Base-by-base conservation (phyloP, 2,329 filamentous ascomycete genomes). In the Microthyrium microscopicum region DNA sequence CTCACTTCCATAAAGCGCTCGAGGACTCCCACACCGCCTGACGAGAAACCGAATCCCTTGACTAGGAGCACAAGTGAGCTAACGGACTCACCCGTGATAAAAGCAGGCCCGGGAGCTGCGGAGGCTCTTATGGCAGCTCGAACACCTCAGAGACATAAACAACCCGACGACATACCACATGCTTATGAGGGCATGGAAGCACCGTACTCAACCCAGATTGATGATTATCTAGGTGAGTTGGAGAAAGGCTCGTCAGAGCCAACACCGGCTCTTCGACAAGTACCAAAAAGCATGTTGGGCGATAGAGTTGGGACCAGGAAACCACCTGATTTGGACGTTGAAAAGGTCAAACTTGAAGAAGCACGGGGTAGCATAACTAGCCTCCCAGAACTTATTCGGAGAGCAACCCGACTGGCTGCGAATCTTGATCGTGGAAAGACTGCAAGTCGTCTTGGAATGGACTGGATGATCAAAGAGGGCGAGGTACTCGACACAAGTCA, bases 341-440 rank as follows among this genome's bases (percentile, higher is more conserved):
- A 85, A 47, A 80, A 80, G 4, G 79, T 92, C 3, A 70, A 73
- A 42, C 73, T 77, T 33, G 80, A 81, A 12, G 83, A 94, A 53
- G 71, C 77, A 1, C 72, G 89, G 47, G 85, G 83, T 4, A 94
- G 85, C 50, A 63, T 93, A 41, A 95, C 89, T 2, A 94, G 85
- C 54, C 60, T 98, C 38, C 79, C 85, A 0, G 89, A 95, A 51
- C 60, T 98, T 39, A 95, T 98, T 43, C 69, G 73, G 46, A 72
- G 89, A 44, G 89, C 89, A 8, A 95, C 87, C 1, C 73, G 73
- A 42, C 61, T 95, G 24, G 87, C 85, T 12, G 72, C 81, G 0
- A 84, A 92, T 55, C 74, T 98, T 38, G 87, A 95, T 46, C 75
- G 75, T 42, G 87, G 87, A 9, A 76, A 58, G 42, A 75, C 73